phyloP scores from a whole-genome alignment of 495 filamentous ascomycete genomes.

The Penicillium arizonense region DNA sequence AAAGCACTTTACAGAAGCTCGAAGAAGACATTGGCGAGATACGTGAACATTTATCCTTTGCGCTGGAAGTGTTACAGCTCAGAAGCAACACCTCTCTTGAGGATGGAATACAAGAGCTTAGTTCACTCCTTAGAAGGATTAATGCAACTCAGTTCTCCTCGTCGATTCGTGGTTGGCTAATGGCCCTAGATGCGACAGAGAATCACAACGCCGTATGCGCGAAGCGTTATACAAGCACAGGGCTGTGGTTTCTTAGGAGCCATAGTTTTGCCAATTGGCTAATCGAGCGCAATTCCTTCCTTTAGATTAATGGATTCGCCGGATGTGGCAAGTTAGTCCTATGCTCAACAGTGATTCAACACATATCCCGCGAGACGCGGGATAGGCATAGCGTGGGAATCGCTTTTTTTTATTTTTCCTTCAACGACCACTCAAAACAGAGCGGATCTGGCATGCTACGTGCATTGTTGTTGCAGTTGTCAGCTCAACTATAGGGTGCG shows the following conservation, averaged over 20 bases:
- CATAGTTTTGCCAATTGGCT: slow-evolving; percentile 30
- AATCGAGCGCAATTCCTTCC: slow-evolving; percentile 27
- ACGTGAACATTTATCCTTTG: too few relatives aligned
- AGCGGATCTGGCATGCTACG: slow-evolving; percentile 30
- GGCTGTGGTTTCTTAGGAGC: slow-evolving; percentile 32
- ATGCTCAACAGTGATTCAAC: slow-evolving; percentile 32
- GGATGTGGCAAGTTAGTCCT: slow-evolving; percentile 45
- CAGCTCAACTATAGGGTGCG: slow-evolving; percentile 20
- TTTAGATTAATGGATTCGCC: slow-evolving; percentile 41
- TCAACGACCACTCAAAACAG: slow-evolving; percentile 33
- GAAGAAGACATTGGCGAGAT: too few relatives aligned
- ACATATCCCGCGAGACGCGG: slow-evolving; percentile 12
- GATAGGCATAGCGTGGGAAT: slow-evolving; percentile 22
- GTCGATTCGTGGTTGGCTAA: slow-evolving; percentile 27
- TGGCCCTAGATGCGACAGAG: slow-evolving; percentile 24
- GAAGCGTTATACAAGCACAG: slow-evolving; percentile 25
- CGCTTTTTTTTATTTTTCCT: slow-evolving; percentile 42
- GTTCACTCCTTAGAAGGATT: slow-evolving; percentile 6
- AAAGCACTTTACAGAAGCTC: too few relatives aligned
- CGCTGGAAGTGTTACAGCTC: too few relatives aligned
- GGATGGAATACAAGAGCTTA: too few relatives aligned
- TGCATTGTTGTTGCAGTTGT: slow-evolving; percentile 34
- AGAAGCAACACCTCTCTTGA: too few relatives aligned
- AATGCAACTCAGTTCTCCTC: slow-evolving; percentile 20
- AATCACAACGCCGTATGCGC: slow-evolving; percentile 26